Percentiles rank a stretch among this genome's conserved stretches.
phyloP scores from a whole-genome alignment of 202 grass and related monocot genomes.

The Schoenoplectus triqueter region DNA sequence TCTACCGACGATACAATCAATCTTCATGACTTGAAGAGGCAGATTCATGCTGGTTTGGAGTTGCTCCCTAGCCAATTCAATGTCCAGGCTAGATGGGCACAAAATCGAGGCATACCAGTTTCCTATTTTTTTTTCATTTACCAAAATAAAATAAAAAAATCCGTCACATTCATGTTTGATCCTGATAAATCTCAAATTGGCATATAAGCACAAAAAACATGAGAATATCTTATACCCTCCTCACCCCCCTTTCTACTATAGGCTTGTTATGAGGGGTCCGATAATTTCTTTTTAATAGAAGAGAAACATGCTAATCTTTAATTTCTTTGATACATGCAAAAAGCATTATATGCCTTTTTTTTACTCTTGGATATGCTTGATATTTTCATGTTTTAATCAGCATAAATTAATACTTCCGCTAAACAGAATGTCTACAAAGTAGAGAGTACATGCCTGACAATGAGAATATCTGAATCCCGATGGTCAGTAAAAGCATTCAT shows the following conservation, averaged over 20 bases:
- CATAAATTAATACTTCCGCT: neutral
- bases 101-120: too few species aligned
- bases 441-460: constrained; percentile 63
- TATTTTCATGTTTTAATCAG: neutral
- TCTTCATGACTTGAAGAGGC: too few species aligned
- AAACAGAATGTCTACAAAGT: constrained; percentile 19
- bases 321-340: neutral
- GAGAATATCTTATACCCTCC: neutral
- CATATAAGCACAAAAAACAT: constrained; percentile 17
- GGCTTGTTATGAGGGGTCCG: neutral
- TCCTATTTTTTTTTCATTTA: too few species aligned
- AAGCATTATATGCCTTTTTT: neutral
- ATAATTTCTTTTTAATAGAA: constrained; percentile 2
- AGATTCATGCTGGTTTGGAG: too few species aligned
- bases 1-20: too few species aligned
- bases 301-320: neutral
- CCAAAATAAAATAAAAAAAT: too few species aligned
- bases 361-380: neutral
- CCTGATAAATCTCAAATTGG: neutral
- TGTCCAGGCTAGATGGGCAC: too few species aligned
- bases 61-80: too few species aligned
- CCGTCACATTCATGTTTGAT: too few species aligned
- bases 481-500: constrained; percentile 99
- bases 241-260: constrained; percentile 12
- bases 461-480: constrained; percentile 97